Conservation (phyloP, 2,329 filamentous ascomycete species). For the Plenodomus biglobosus region DNA sequence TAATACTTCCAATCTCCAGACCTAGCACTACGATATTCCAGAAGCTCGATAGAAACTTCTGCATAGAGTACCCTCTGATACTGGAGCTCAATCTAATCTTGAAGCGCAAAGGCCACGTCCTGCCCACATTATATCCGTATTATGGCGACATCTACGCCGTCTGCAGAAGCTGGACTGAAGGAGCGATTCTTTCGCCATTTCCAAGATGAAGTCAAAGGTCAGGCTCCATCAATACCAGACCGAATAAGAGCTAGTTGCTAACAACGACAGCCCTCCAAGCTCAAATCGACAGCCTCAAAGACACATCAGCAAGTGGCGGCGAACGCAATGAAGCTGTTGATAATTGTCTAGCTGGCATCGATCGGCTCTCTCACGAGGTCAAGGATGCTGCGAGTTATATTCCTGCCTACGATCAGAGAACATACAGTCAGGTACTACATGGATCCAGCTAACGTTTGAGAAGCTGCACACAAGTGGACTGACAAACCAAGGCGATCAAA, state of each 20-base stretch:
- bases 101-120: slow-evolving; percentile 1
- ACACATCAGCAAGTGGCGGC: slow-evolving; percentile 64
- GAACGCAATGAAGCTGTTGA: slow-evolving; percentile 82
- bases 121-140: slow-evolving; percentile 11
- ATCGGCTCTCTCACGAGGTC: slow-evolving; percentile 78
- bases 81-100: no score
- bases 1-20: not conserved
- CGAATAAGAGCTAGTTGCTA: slow-evolving; percentile 2
- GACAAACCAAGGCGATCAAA: slow-evolving; percentile 69
- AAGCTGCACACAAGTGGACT: slow-evolving; percentile 62
- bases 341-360: slow-evolving; percentile 76
- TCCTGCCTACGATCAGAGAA: slow-evolving; percentile 85
- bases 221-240: slow-evolving; percentile 8
- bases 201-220: slow-evolving; percentile 71
- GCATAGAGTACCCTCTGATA: no score
- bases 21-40: not conserved
- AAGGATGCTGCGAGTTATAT: slow-evolving; percentile 80
- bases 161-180: slow-evolving; percentile 54
- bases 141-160: not conserved
- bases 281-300: slow-evolving; percentile 68
- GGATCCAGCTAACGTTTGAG: slow-evolving; percentile 77
- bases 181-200: slow-evolving; percentile 86
- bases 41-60: no score
- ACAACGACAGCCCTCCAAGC: slow-evolving; percentile 68
- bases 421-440: slow-evolving; percentile 80